phyloP scores from a whole-genome alignment of 345 rosid genomes.

The Eucalyptus coolabah region DNA sequence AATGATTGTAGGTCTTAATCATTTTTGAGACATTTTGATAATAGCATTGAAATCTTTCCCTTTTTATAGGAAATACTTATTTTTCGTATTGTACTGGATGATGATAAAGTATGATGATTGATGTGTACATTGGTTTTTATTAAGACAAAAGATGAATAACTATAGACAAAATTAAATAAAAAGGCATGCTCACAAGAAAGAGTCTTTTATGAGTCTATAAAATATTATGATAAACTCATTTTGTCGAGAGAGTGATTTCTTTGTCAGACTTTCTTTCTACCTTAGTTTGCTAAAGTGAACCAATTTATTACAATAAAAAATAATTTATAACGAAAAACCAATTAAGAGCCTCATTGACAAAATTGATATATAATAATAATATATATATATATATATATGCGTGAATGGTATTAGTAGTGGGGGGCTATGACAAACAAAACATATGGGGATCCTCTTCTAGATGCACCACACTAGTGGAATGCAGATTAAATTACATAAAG shows the following conservation, averaged over 20 bases:
- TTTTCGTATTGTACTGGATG: fast-evolving
- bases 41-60: neutral
- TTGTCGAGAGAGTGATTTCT: neutral
- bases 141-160: neutral
- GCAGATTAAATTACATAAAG: neutral
- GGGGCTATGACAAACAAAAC: neutral
- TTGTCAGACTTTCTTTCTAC: neutral
- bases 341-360: neutral
- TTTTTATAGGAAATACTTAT: neutral
- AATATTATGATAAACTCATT: neutral
- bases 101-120: neutral
- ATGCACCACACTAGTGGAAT: neutral
- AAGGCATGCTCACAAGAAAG: neutral
- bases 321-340: neutral
- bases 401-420: neutral
- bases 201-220: neutral
- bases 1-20: neutral
- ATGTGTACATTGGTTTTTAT: neutral
- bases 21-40: neutral
- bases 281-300: neutral
- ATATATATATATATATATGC: neutral
- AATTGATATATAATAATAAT: too few species aligned
- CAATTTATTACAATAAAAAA: neutral
- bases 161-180: neutral
- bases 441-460: neutral